Evolutionary conservation across 2,329 filamentous ascomycete species (phyloP).

Genomic region (Curvularia spicifera): DNA sequence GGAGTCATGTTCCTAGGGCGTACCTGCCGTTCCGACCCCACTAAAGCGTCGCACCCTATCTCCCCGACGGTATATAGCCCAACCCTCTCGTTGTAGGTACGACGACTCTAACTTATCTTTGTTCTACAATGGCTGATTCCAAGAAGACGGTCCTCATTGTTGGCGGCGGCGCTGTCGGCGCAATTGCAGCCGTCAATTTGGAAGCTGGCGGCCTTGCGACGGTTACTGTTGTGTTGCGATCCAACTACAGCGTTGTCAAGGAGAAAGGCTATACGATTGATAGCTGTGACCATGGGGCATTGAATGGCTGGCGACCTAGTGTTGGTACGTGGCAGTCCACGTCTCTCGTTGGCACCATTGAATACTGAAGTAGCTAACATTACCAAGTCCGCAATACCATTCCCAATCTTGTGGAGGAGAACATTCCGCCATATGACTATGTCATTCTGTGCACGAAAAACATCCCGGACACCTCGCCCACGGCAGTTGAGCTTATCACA

Average conservation of each 20-base stretch:
- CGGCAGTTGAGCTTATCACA: conserved; percentile 56
- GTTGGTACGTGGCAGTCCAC: conserved; percentile 38
- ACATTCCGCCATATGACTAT: conserved; percentile 58
- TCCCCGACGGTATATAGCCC: conserved; percentile 6
- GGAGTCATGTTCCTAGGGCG: conserved; percentile 14
- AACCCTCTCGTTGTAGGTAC: background rate
- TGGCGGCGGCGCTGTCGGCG: conserved; percentile 63
- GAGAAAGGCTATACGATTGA: conserved; percentile 61
- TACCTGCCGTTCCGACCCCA: conserved; percentile 36
- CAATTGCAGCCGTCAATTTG: conserved; percentile 63
- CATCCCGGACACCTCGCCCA: conserved; percentile 60
- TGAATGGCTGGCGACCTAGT: conserved; percentile 59
- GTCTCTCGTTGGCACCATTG: background rate
- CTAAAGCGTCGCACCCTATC: conserved; percentile 26
- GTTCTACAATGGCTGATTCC: conserved; percentile 31
- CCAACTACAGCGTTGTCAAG: conserved; percentile 60
- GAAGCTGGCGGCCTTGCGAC: conserved; percentile 58
- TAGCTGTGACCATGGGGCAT: conserved; percentile 61
- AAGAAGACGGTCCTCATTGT: conserved; percentile 58
- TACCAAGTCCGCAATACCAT: conserved; percentile 56
- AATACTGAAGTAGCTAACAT: background rate
- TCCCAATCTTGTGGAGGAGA: conserved; percentile 52
- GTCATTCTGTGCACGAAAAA: conserved; percentile 66
- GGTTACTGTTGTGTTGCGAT: conserved; percentile 63
- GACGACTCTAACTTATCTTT: background rate